These are phyloP conservation scores for Zizania palustris DNA, from an alignment of 202 grass and related monocot species.

Conservation along the genomic window DNA sequence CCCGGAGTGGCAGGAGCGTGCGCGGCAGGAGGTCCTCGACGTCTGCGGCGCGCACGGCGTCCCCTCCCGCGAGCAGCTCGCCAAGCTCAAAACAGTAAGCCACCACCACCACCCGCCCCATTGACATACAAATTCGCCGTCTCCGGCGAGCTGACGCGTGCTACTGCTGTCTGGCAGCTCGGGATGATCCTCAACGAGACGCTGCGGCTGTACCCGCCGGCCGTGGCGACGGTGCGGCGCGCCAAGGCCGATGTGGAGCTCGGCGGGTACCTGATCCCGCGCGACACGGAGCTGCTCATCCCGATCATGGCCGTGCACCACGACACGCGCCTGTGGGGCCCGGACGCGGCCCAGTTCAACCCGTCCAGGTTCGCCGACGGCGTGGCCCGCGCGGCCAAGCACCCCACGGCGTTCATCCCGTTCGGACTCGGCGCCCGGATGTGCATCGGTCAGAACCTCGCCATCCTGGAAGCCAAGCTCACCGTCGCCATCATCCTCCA, in stretches of 20 bases:
- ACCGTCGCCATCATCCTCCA: constrained; percentile 87
- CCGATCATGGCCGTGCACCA: constrained; percentile 99
- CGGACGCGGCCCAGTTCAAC: constrained; percentile 91
- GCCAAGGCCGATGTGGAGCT: constrained; percentile 87
- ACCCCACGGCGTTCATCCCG: constrained; percentile 87
- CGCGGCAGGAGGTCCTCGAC: constrained; percentile 80
- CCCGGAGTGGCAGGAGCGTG: constrained; percentile 91
- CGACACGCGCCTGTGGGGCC: constrained; percentile 75
- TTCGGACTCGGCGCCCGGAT: constrained; percentile 90
- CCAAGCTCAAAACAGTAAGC: constrained; percentile 89
- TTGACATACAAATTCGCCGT: not conserved
- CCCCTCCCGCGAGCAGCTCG: constrained; percentile 77
- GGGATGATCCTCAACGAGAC: constrained; percentile 97
- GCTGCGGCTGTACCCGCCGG: constrained; percentile 91
- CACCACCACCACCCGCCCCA: not conserved
- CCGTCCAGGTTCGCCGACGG: constrained; percentile 73
- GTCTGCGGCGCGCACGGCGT: constrained; percentile 69
- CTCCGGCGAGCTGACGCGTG: constrained; percentile 34
- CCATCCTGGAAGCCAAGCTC: constrained; percentile 88
- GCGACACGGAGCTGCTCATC: constrained; percentile 85
- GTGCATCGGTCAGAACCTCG: constrained; percentile 99
- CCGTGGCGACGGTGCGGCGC: constrained; percentile 86
- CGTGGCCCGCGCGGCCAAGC: constrained; percentile 60
- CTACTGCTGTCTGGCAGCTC: constrained; percentile 61
- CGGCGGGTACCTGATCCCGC: constrained; percentile 73